Conservation (phyloP, 805 yeast genomes). For the Myxozyma vanderwaltii region DNA sequence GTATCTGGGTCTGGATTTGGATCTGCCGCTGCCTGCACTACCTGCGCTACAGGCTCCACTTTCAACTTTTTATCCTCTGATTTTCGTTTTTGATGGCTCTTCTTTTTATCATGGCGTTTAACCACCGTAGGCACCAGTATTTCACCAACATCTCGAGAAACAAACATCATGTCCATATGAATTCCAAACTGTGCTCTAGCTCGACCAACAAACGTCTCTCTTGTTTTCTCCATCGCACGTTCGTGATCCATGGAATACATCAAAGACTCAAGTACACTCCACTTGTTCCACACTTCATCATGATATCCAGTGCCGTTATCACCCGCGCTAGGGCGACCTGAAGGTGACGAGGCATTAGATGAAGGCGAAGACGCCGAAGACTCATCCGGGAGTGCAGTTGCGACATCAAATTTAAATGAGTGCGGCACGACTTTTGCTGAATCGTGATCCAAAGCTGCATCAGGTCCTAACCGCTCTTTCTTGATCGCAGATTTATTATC, state of each 20-base stretch:
- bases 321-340: neutral
- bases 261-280: conserved; percentile 16
- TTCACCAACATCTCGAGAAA: neutral
- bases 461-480: neutral
- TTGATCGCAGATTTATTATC: neutral
- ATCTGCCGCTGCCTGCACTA: neutral
- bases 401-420: conserved; percentile 18
- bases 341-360: neutral
- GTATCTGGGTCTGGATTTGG: neutral
- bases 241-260: conserved; percentile 2
- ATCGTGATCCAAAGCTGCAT: neutral
- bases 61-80: neutral
- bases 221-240: conserved; percentile 7
- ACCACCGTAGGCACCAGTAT: conserved; percentile 6
- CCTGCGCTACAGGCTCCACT: neutral
- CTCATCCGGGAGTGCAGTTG: conserved; percentile 9
- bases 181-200: conserved; percentile 5
- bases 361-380: neutral
- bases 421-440: conserved; percentile 8
- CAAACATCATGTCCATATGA: conserved; percentile 2
- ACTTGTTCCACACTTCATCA: conserved; percentile 18
- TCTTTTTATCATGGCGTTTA: neutral
- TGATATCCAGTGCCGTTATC: neutral
- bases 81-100: neutral
- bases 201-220: conserved; percentile 16